phyloP scores from a whole-genome alignment of 352 stramenopile species.

The Globisporangium barbulae region DNA sequence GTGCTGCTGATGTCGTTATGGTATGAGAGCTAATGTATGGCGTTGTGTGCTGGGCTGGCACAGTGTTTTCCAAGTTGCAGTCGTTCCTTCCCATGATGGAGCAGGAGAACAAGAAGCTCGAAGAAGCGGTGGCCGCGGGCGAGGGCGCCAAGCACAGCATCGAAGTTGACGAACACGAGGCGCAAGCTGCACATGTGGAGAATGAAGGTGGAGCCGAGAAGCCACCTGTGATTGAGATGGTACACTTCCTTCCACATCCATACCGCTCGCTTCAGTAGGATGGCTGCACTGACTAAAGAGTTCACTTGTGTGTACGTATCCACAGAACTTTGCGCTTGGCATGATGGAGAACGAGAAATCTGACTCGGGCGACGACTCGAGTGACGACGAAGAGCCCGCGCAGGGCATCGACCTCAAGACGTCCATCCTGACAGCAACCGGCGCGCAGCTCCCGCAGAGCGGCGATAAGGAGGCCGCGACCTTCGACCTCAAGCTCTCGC shows the following conservation, averaged over 20 bases:
- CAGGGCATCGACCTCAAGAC: constrained; percentile 24
- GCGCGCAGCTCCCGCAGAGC: neutral
- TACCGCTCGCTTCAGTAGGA: constrained; percentile 1
- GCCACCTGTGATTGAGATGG: constrained; percentile 72
- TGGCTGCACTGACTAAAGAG: neutral
- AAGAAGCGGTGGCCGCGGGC: constrained; percentile 50
- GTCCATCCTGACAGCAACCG: constrained; percentile 4
- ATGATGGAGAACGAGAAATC: constrained; percentile 50
- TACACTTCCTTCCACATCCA: constrained; percentile 17
- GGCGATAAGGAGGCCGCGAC: constrained; percentile 6
- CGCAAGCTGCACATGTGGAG: constrained; percentile 3
- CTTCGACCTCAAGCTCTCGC: constrained; percentile 36
- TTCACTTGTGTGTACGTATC: neutral
- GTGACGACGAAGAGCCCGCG: constrained; percentile 23
- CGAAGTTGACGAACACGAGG: constrained; percentile 39
- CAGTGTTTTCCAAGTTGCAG: constrained; percentile 74
- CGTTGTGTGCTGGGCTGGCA: neutral
- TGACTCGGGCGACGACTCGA: constrained; percentile 22
- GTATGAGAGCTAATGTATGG: constrained; percentile 1
- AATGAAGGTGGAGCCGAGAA: constrained; percentile 14
- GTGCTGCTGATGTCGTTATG: neutral
- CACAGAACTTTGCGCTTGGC: constrained; percentile 72
- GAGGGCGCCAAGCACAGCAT: constrained; percentile 72
- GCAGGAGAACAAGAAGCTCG: constrained; percentile 74
- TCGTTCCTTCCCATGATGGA: constrained; percentile 73